Evolutionary conservation across 257 asterid genomes (phyloP).

Genomic region (Cynanchum wilfordii): DNA sequence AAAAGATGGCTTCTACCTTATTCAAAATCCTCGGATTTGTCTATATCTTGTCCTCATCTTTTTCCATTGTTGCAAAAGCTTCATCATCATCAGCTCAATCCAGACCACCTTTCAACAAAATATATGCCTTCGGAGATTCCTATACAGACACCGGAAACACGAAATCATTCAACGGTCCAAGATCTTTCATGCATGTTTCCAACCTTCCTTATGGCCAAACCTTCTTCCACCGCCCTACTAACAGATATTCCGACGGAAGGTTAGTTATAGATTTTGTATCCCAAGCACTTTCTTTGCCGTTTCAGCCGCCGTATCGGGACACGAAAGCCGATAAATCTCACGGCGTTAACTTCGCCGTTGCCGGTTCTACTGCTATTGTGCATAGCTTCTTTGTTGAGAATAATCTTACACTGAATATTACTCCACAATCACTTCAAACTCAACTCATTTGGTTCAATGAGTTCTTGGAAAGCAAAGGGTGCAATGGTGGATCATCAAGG

Average conservation of each 20-base stretch:
- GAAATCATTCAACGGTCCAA: slow-evolving; percentile 60
- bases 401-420: slow-evolving; percentile 49
- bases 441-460: slow-evolving; percentile 55
- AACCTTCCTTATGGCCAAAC: slow-evolving; percentile 78
- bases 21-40: slow-evolving; percentile 21
- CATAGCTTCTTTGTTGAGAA: slow-evolving; percentile 55
- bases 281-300: slow-evolving; percentile 48
- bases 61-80: slow-evolving; percentile 7
- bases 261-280: slow-evolving; percentile 71
- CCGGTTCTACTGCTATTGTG: slow-evolving; percentile 67
- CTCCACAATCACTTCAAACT: slow-evolving; percentile 56
- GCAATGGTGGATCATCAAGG: slow-evolving; percentile 22
- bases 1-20: slow-evolving; percentile 4
- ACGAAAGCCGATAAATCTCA: slow-evolving; percentile 23
- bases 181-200: slow-evolving; percentile 62
- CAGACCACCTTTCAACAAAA: slow-evolving; percentile 34
- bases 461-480: slow-evolving; percentile 44
- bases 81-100: not conserved
- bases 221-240: slow-evolving; percentile 78
- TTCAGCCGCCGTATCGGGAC: slow-evolving; percentile 52
- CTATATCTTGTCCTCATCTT: slow-evolving; percentile 1
- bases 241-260: slow-evolving; percentile 90
- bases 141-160: slow-evolving; percentile 97
- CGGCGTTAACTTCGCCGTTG: slow-evolving; percentile 80
- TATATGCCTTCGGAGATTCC: slow-evolving; percentile 86